Evolutionary conservation across 1,139 yeast genomes (phyloP).

Genomic region (Hanseniaspora sp.): DNA sequence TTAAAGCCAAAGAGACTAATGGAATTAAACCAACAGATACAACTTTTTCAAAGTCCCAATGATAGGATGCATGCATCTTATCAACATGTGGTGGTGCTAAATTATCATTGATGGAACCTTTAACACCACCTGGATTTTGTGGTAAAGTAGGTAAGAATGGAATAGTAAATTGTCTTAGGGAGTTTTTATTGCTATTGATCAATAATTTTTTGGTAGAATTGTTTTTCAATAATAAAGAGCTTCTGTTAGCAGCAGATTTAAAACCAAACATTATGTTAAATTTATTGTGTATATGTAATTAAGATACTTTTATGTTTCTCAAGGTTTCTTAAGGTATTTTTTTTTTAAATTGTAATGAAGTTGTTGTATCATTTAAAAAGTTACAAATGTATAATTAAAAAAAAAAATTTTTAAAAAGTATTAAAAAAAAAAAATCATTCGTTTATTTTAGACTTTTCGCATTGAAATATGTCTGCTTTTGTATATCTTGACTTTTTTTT

Average conservation of each 20-base stretch:
- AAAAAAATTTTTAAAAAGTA: no score
- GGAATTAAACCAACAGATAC: conserved; percentile 55
- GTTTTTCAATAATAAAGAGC: conserved; percentile 1
- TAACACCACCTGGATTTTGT: conserved; percentile 67
- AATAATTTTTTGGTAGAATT: background rate
- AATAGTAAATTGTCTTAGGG: conserved; percentile 30
- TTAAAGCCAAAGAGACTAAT: conserved; percentile 50
- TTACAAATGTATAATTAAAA: no score
- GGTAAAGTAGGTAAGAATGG: conserved; percentile 43
- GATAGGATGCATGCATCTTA: conserved; percentile 53
- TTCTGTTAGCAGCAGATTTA: conserved; percentile 11
- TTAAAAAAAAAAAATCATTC: no score
- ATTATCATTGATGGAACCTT: conserved; percentile 70
- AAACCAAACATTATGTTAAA: conserved; percentile 8
- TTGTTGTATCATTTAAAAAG: no score
- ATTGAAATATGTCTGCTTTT: no score
- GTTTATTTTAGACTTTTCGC: no score
- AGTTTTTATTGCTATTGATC: conserved; percentile 26
- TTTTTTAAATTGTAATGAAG: no score
- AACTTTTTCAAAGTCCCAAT: conserved; percentile 60
- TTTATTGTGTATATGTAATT: background rate
- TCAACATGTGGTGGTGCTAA: conserved; percentile 47
- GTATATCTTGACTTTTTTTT: background rate
- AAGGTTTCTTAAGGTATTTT: background rate
- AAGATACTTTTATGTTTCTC: background rate